phyloP scores from a whole-genome alignment of 306 rosid genomes.

The Myrica gale region DNA sequence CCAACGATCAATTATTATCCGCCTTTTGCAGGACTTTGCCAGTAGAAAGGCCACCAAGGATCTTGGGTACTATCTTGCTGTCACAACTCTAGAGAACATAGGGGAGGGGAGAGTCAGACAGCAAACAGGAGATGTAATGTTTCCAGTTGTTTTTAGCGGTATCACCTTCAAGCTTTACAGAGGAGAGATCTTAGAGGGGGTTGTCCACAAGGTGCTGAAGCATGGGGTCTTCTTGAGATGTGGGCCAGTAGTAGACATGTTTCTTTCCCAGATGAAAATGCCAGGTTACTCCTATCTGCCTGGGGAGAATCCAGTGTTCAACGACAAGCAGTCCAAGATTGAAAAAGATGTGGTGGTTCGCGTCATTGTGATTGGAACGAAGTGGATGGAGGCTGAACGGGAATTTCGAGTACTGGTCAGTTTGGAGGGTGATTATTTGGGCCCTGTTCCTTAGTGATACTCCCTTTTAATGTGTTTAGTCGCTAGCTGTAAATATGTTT shows the following conservation, averaged over 20 bases:
- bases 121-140: slow-evolving; percentile 74
- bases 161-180: slow-evolving; percentile 68
- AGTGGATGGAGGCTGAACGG: slow-evolving; percentile 89
- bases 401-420: slow-evolving; percentile 88
- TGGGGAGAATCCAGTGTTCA: slow-evolving; percentile 75
- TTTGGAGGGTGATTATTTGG: slow-evolving; percentile 61
- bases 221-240: slow-evolving; percentile 88
- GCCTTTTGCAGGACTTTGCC: slow-evolving; percentile 66
- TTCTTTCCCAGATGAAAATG: slow-evolving; percentile 72
- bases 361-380: slow-evolving; percentile 72
- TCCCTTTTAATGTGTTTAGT: too few species aligned
- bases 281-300: slow-evolving; percentile 47
- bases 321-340: slow-evolving; percentile 55
- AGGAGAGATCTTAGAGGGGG: slow-evolving; percentile 82
- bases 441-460: too few species aligned
- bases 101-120: slow-evolving; percentile 90
- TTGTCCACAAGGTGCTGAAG: slow-evolving; percentile 77
- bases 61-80: slow-evolving; percentile 68
- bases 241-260: slow-evolving; percentile 69
- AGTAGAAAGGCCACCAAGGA: slow-evolving; percentile 69
- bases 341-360: slow-evolving; percentile 61
- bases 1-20: slow-evolving; percentile 56
- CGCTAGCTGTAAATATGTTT: too few species aligned
- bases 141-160: slow-evolving; percentile 67
- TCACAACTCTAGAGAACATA: slow-evolving; percentile 62